Evolutionary conservation across 305 asterid species (phyloP), one percentile per base, ranked within the genome.

Genomic region (Withania somnifera): DNA sequence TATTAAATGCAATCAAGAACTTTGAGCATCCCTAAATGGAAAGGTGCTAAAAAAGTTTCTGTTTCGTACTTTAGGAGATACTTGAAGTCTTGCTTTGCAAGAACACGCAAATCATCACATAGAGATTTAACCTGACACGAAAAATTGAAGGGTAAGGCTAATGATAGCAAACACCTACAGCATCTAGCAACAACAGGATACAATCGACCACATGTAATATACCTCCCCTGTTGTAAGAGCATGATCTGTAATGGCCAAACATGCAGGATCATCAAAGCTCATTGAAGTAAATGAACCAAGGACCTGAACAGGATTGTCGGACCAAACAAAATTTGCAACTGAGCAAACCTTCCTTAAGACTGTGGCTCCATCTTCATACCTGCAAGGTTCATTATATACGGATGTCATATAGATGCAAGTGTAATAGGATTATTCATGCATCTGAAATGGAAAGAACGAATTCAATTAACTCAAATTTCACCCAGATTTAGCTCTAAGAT

Each of bases 71-170:
- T 97, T 36, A 97, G 38, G 71, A 97, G 90, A 89, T 91, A 88
- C 92, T 91, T 97, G 82, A 97, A 93, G 61, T 97, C 99, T 88
- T 97, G 98, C 90, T 93, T 97, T 82, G 98, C 98, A 66, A 94
- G 78, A 86, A 97, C 96, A 28, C 92, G 92, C 66, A 97, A 89
- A 86, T 97, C 98, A 36, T 95, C 99, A 60, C 98, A 94, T 11
- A 93, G 90, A 71, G 93, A 89, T 87, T 86, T 97, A 80, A 97
- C 93, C 98, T 97, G 87, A 79, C 54, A 40, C 85, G n/a, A 82
- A 53, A 58, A 26, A 45, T 61, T 22, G 54, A 64, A 85, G 77
- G 82, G 68, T 67, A 45, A 81, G 81, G 78, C 42, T 73, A 36
- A 47, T 2, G 40, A 73, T 26, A 73, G 24, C 26, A 73, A 73